These are phyloP conservation scores for Cystobasidium slooffiae DNA, from an alignment of 1,284 basidiomycete species.

Conservation along the genomic window DNA sequence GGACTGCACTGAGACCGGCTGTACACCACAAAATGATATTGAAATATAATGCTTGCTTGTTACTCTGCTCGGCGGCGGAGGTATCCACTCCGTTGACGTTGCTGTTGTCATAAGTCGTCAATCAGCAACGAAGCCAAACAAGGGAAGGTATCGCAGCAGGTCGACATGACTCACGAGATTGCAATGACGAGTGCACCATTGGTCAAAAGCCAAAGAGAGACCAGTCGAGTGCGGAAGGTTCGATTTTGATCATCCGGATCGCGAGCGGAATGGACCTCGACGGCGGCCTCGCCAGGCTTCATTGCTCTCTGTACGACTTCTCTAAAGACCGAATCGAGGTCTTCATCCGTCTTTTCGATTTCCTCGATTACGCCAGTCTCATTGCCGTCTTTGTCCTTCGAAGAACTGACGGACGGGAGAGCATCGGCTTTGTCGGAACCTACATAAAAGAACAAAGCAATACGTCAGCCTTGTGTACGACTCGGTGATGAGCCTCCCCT, in stretches of 20 bases:
- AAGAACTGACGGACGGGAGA: conserved; percentile 82
- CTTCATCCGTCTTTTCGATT: conserved; percentile 72
- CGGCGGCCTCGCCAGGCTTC: neutral
- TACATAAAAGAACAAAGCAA: too few species aligned
- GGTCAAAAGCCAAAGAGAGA: conserved; percentile 67
- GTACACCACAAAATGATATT: conserved; percentile 85
- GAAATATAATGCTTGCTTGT: conserved; percentile 66
- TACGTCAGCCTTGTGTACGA: too few species aligned
- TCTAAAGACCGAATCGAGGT: conserved; percentile 88
- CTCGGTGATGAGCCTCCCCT: too few species aligned
- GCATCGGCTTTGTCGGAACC: conserved; percentile 93
- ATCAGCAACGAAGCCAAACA: too few species aligned
- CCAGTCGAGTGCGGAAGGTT: conserved; percentile 45
- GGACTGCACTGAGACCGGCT: conserved; percentile 40
- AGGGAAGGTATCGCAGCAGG: too few species aligned
- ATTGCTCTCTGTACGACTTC: conserved; percentile 83
- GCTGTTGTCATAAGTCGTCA: neutral
- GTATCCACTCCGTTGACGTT: conserved; percentile 42
- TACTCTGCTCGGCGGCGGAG: conserved; percentile 12
- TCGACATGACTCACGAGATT: conserved; percentile 35
- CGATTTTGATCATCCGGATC: conserved; percentile 39
- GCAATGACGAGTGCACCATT: conserved; percentile 63
- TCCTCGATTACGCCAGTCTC: conserved; percentile 75
- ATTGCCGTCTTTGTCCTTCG: conserved; percentile 62
- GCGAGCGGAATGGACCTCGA: conserved; percentile 22